Conservation (phyloP, 805 yeast species). For the Yarrowia alimentaria region DNA sequence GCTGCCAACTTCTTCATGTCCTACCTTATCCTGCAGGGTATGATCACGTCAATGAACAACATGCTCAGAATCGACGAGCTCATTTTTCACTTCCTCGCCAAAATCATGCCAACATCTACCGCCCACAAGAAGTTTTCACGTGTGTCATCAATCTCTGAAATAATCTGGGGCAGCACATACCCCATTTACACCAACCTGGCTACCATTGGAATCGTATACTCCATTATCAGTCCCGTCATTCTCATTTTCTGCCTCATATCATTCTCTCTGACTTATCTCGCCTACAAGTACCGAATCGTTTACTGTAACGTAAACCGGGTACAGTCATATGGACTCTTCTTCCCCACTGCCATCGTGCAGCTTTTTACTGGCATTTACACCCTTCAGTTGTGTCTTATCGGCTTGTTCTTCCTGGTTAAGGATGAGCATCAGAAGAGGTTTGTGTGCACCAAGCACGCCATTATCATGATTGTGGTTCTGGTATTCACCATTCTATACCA, state of each 20-base stretch:
- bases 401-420: slow-evolving; percentile 64
- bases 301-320: slow-evolving; percentile 63
- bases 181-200: slow-evolving; percentile 76
- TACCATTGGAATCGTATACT: slow-evolving; percentile 73
- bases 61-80: slow-evolving; percentile 60
- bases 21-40: slow-evolving; percentile 68
- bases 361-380: slow-evolving; percentile 80
- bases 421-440: slow-evolving; percentile 46
- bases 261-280: slow-evolving; percentile 55
- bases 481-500: slow-evolving; percentile 59
- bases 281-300: slow-evolving; percentile 68
- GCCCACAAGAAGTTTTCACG: slow-evolving; percentile 58
- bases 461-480: slow-evolving; percentile 52
- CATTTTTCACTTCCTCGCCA: slow-evolving; percentile 39
- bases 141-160: slow-evolving; percentile 45
- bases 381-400: slow-evolving; percentile 73
- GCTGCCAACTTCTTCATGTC: slow-evolving; percentile 85
- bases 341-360: slow-evolving; percentile 73
- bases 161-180: slow-evolving; percentile 75
- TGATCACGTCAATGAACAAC: slow-evolving; percentile 71
- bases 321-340: slow-evolving; percentile 43
- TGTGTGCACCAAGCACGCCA: slow-evolving; percentile 50
- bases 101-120: slow-evolving; percentile 40
- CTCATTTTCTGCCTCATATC: slow-evolving; percentile 58
- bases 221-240: slow-evolving; percentile 76